phyloP scores from a whole-genome alignment of 2,329 filamentous ascomycete genomes.

The Paradendryphiella salina region DNA sequence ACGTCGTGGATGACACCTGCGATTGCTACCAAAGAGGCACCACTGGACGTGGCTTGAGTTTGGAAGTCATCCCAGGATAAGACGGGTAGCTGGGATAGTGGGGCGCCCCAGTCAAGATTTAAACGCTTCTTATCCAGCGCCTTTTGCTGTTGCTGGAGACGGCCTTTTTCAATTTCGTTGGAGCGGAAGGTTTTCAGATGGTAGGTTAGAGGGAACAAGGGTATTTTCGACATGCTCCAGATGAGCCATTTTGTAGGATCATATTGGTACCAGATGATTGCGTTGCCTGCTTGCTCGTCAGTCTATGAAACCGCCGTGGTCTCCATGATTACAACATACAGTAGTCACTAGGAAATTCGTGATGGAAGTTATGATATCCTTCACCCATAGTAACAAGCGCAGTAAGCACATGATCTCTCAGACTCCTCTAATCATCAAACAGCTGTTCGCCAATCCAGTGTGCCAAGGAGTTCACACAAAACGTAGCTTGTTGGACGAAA shows the following conservation, averaged over 20 bases:
- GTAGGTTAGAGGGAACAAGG: slow-evolving; percentile 39
- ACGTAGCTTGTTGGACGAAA: slow-evolving; percentile 56
- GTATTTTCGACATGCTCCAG: slow-evolving; percentile 37
- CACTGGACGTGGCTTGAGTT: slow-evolving; percentile 34
- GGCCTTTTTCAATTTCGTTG: slow-evolving; percentile 47
- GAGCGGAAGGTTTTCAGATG: slow-evolving; percentile 45
- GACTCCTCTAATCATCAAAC: slow-evolving; percentile 46
- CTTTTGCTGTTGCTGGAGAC: slow-evolving; percentile 48
- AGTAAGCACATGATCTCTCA: slow-evolving; percentile 46
- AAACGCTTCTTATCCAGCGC: slow-evolving; percentile 44
- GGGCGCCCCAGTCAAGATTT: slow-evolving; percentile 46
- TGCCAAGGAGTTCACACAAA: slow-evolving; percentile 58
- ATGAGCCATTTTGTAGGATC: slow-evolving; percentile 50
- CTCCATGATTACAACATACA: neutral
- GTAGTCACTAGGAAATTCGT: slow-evolving; percentile 48
- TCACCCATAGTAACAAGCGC: slow-evolving; percentile 49
- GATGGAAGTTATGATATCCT: slow-evolving; percentile 50
- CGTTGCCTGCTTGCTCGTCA: slow-evolving; percentile 33
- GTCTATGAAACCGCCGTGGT: neutral
- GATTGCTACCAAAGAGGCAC: slow-evolving; percentile 40
- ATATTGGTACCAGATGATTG: slow-evolving; percentile 46
- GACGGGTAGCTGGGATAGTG: slow-evolving; percentile 44
- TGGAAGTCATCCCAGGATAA: slow-evolving; percentile 47
- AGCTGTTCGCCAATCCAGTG: slow-evolving; percentile 56
- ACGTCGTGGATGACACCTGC: slow-evolving; percentile 48